Conservation (phyloP, 2,329 filamentous ascomycete genomes). For the Colletotrichum karsti region DNA sequence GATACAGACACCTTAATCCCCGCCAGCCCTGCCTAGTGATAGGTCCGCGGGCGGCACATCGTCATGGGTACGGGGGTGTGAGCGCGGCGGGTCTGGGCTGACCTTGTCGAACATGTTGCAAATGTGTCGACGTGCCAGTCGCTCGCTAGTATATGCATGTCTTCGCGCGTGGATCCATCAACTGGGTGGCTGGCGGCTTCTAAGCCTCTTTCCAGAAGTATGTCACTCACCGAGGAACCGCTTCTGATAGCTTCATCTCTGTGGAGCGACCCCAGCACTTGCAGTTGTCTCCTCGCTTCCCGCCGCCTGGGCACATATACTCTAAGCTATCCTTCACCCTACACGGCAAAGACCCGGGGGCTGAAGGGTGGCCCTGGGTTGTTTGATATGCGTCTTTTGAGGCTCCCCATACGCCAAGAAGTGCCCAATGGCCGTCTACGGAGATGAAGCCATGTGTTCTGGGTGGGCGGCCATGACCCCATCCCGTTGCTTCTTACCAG, state of each 20-base stretch:
- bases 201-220: constrained; percentile 28
- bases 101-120: constrained; percentile 2
- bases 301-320: constrained; percentile 24
- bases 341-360: neutral
- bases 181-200: constrained; percentile 25
- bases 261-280: constrained; percentile 16
- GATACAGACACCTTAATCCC: constrained; percentile 15
- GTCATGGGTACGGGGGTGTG: constrained; percentile 3
- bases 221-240: constrained; percentile 22
- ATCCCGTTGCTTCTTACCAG: constrained; percentile 7
- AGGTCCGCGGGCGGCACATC: constrained; percentile 17
- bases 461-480: constrained; percentile 23
- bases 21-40: constrained; percentile 26
- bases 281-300: constrained; percentile 24
- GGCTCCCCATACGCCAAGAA: constrained; percentile 23
- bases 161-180: constrained; percentile 15
- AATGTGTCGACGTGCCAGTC: constrained; percentile 1
- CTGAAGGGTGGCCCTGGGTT: neutral
- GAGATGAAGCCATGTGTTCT: constrained; percentile 26
- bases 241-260: constrained; percentile 13
- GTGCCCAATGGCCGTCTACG: constrained; percentile 20
- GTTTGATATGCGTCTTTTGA: constrained; percentile 17
- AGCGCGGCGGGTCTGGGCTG: constrained; percentile 22
- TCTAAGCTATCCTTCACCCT: constrained; percentile 19
- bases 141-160: constrained; percentile 16